phyloP scores from a whole-genome alignment of 805 yeast genomes.

The Wickerhamomyces hampshirensis region DNA sequence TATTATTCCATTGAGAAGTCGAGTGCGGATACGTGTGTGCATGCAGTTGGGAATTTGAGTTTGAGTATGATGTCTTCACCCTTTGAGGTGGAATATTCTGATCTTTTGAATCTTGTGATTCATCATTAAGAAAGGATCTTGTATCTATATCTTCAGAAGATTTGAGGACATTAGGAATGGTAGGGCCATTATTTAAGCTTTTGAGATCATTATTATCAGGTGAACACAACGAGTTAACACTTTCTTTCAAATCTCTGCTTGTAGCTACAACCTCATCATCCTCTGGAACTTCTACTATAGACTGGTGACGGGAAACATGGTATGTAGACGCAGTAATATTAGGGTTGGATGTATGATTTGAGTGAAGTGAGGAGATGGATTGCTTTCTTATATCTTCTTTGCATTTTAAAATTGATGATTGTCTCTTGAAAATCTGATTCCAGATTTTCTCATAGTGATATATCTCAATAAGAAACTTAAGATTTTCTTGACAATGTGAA shows the following conservation, averaged over 20 bases:
- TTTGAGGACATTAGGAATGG: too few relatives aligned
- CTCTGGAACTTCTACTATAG: slow-evolving; percentile 17
- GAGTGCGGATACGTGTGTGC: not conserved
- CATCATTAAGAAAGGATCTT: too few relatives aligned
- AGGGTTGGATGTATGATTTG: too few relatives aligned
- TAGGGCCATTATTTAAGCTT: too few relatives aligned
- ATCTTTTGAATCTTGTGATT: too few relatives aligned
- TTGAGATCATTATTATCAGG: slow-evolving; percentile 4
- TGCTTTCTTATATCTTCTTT: slow-evolving; percentile 12
- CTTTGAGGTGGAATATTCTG: not conserved
- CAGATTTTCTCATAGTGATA: slow-evolving; percentile 41
- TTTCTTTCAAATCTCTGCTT: slow-evolving; percentile 11
- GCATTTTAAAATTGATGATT: slow-evolving; percentile 28
- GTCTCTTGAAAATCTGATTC: slow-evolving; percentile 29
- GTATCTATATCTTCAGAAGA: too few relatives aligned
- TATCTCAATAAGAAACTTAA: slow-evolving; percentile 39
- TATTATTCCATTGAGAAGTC: slow-evolving; percentile 1
- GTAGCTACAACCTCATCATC: slow-evolving; percentile 8
- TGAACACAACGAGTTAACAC: slow-evolving; percentile 10
- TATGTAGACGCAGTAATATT: too few relatives aligned
- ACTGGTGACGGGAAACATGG: slow-evolving; percentile 18
- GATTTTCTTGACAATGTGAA: slow-evolving; percentile 43
- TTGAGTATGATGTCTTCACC: not conserved
- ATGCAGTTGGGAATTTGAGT: not conserved
- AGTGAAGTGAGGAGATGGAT: slow-evolving; percentile 14